A percentile compares a stretch with the other conserved stretches of the same genome.
Conservation (phyloP, 495 filamentous ascomycete species). For the Sordaria brevicollis region DNA sequence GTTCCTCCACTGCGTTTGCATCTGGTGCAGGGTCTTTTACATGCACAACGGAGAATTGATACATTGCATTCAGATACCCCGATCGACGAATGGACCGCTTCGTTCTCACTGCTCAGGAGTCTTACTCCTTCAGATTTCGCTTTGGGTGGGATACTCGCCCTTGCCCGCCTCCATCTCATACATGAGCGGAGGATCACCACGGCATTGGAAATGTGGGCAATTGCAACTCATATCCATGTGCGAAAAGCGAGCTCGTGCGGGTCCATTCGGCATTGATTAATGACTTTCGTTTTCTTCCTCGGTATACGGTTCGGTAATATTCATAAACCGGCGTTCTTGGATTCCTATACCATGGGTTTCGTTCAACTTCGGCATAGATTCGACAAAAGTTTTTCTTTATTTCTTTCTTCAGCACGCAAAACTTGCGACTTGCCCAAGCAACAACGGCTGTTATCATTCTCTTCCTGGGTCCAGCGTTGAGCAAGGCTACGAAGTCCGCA, state of each 20-base stretch:
- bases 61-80: conserved; percentile 35
- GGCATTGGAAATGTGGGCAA: background rate
- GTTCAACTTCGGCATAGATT: conserved; percentile 22
- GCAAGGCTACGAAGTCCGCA: background rate
- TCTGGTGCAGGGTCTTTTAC: conserved; percentile 6
- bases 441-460: background rate
- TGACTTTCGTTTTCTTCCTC: conserved; percentile 16
- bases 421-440: background rate
- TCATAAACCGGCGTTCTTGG: conserved; percentile 26
- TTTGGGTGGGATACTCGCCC: background rate
- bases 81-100: conserved; percentile 9
- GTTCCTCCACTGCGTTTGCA: conserved; percentile 14
- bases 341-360: conserved; percentile 10
- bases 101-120: conserved; percentile 3
- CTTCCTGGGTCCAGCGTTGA: background rate
- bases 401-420: background rate
- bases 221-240: background rate
- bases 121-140: background rate
- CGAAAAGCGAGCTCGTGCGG: background rate
- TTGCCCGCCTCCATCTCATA: background rate
- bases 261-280: conserved; percentile 14
- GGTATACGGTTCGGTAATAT: conserved; percentile 24
- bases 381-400: conserved; percentile 13
- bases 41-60: conserved; percentile 21
- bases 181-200: background rate